phyloP scores from a whole-genome alignment of 2,329 filamentous ascomycete species.

The Plectosphaerella sp. region DNA sequence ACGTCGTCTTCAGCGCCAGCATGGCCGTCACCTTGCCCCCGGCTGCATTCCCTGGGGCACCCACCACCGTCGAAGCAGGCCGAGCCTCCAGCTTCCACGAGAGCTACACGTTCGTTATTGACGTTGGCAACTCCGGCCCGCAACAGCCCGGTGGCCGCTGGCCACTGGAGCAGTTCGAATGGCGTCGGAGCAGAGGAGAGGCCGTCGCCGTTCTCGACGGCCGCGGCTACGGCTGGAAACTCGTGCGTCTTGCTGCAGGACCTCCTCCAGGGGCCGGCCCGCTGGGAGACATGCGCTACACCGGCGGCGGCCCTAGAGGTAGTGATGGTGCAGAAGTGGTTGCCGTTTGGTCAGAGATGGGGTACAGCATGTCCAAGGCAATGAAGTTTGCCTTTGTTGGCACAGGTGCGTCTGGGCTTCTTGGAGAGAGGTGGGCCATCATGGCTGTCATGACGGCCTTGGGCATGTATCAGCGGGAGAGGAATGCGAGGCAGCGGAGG shows the following conservation, averaged over 20 bases:
- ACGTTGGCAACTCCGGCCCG: slow-evolving; percentile 16
- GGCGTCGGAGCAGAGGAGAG: slow-evolving; percentile 31
- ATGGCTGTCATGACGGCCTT: slow-evolving; percentile 33
- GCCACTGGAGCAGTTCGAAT: slow-evolving; percentile 33
- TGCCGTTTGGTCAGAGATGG: slow-evolving; percentile 28
- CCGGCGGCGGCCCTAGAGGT: slow-evolving; percentile 14
- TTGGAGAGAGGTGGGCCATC: slow-evolving; percentile 36
- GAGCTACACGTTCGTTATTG: slow-evolving; percentile 27
- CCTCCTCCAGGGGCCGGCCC: slow-evolving; percentile 9
- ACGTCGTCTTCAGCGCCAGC: slow-evolving; percentile 6
- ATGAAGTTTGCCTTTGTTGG: slow-evolving; percentile 35
- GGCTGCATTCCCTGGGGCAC: slow-evolving; percentile 7
- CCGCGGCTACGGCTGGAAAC: slow-evolving; percentile 32
- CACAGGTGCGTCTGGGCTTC: slow-evolving; percentile 27
- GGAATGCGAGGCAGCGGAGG: slow-evolving; percentile 1
- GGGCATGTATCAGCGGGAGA: slow-evolving; percentile 10
- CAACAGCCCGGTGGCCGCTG: not conserved
- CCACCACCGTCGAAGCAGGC: slow-evolving; percentile 3
- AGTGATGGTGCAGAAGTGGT: slow-evolving; percentile 37
- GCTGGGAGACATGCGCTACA: slow-evolving; percentile 8
- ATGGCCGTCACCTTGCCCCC: slow-evolving; percentile 9
- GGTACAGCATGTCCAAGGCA: slow-evolving; percentile 17
- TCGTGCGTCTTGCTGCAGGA: slow-evolving; percentile 27
- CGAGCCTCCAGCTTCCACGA: slow-evolving; percentile 7
- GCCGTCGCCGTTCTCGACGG: slow-evolving; percentile 27